Base-by-base conservation (phyloP, 768 basidiomycete species). In the Boletales sp. region DNA sequence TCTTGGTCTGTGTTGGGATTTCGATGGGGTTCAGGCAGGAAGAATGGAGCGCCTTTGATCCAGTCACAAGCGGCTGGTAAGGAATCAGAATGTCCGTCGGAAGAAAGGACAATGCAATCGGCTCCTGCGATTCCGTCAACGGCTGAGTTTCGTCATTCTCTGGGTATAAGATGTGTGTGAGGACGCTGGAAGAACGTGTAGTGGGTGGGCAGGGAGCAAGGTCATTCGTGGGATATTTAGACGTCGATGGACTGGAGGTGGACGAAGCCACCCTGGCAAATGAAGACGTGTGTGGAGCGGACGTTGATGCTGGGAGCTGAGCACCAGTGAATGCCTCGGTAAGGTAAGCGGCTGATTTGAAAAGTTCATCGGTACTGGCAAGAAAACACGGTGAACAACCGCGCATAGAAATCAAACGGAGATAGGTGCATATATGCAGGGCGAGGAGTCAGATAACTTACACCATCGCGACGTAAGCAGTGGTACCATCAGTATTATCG, bases 321-420 rank as follows among this genome's bases (percentile, higher is more conserved):
- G 59, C 57, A 14, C 67, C 65, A 29, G 62, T 69, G 24, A 81
- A 82, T 12, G 82, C 77, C 59, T 90, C 88, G 0, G 87, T 84
- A 48, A 90, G 75, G 57, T 86, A 89, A 7, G 84, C 82, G 11
- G 86, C 80, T 1, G 86, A 76, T 66, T 90, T 90, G 71, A 82
- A 80, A 36, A 89, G 76, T 60, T 90, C 88, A 59, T 90, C 87
- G 7, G 84, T 77, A 54, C 87, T 90, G 52, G 30, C 10, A 34
- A 19, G 45, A 47, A 27, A 18, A 49, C 14, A 31, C 37, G 15
- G 30, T 56, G 50, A 64, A 31, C 13, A 9, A 47, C 43, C 2
- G 2, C 21, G 17, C 39, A 2, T 40, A 15, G 21, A 15, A 43
- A 43, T 14, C 10, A 24, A 24, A 24, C 5, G 5, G 24, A 24